These are phyloP conservation scores for Agaricus bisporus DNA, from an alignment of 768 basidiomycete species.

Conservation along the genomic window DNA sequence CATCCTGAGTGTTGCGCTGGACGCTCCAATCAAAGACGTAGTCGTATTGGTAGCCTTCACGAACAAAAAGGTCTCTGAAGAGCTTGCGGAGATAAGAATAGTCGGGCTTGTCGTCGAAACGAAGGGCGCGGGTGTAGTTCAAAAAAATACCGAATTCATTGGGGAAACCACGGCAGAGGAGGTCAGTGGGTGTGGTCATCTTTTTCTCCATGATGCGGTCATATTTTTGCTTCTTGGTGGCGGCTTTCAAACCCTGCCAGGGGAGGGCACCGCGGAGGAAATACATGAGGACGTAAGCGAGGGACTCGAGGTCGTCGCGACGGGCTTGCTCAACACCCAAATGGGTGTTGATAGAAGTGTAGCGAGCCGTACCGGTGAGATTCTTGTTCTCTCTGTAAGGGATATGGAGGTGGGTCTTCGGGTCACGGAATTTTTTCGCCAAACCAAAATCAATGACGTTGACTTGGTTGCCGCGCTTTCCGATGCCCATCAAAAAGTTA, in stretches of 20 bases:
- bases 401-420: conserved; percentile 99
- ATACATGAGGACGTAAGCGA: conserved; percentile 99
- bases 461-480: conserved; percentile 99
- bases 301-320: conserved; percentile 95
- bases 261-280: conserved; percentile 97
- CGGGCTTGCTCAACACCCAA: conserved; percentile 97
- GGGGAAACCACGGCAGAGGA: conserved; percentile 98
- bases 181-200: conserved; percentile 97
- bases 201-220: conserved; percentile 99
- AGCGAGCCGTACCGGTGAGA: conserved; percentile 95
- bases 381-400: conserved; percentile 99
- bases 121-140: conserved; percentile 97
- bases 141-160: conserved; percentile 99
- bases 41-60: conserved; percentile 98
- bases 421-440: conserved; percentile 99
- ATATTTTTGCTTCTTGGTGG: conserved; percentile 99
- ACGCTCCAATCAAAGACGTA: conserved; percentile 99
- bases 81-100: conserved; percentile 99
- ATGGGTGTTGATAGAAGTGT: conserved; percentile 99
- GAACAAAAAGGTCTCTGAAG: conserved; percentile 96
- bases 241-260: conserved; percentile 99
- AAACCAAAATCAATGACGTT: conserved; percentile 98
- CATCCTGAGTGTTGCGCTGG: conserved; percentile 67
- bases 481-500: conserved; percentile 99
- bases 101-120: conserved; percentile 99